A percentile compares a stretch with the other conserved stretches of the same genome.
Evolutionary conservation across 768 basidiomycete genomes (phyloP).

Genomic region (Boletus tomentosulus): DNA sequence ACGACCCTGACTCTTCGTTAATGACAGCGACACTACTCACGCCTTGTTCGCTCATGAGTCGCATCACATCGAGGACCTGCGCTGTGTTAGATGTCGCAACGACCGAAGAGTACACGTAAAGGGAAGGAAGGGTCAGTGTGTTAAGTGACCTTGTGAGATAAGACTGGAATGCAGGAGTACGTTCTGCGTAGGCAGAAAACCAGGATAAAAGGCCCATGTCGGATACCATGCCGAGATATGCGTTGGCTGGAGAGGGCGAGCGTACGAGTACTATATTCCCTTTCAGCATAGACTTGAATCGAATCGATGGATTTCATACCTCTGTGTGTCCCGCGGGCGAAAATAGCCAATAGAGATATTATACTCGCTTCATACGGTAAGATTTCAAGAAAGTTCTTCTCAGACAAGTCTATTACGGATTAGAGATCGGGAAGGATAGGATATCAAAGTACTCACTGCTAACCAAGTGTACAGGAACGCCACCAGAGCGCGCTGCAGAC

Average conservation of each 20-base stretch:
- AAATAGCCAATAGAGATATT: slow-evolving; percentile 57
- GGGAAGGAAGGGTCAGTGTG: slow-evolving; percentile 57
- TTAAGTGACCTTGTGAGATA: slow-evolving; percentile 51
- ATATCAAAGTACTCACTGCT: slow-evolving; percentile 53
- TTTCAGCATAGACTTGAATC: slow-evolving; percentile 1
- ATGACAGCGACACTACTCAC: slow-evolving; percentile 80
- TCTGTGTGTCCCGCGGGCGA: slow-evolving; percentile 70
- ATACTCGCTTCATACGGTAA: slow-evolving; percentile 61
- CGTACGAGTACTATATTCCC: slow-evolving; percentile 49
- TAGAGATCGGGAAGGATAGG: not conserved
- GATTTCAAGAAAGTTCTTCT: slow-evolving; percentile 74
- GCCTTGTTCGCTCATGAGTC: slow-evolving; percentile 79
- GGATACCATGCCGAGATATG: slow-evolving; percentile 69
- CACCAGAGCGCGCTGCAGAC: slow-evolving; percentile 67
- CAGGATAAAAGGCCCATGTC: slow-evolving; percentile 69
- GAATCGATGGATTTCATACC: slow-evolving; percentile 37
- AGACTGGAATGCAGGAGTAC: slow-evolving; percentile 33
- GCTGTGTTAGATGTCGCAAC: slow-evolving; percentile 58
- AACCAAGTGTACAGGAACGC: slow-evolving; percentile 70
- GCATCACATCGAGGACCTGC: slow-evolving; percentile 77
- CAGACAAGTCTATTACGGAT: slow-evolving; percentile 60
- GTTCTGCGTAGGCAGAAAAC: slow-evolving; percentile 54
- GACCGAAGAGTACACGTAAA: slow-evolving; percentile 59
- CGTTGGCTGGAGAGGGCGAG: slow-evolving; percentile 39
- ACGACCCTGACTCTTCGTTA: slow-evolving; percentile 55